phyloP scores from a whole-genome alignment of 371 early-diverging fungal genomes.

The Lichtheimia ramosa region DNA sequence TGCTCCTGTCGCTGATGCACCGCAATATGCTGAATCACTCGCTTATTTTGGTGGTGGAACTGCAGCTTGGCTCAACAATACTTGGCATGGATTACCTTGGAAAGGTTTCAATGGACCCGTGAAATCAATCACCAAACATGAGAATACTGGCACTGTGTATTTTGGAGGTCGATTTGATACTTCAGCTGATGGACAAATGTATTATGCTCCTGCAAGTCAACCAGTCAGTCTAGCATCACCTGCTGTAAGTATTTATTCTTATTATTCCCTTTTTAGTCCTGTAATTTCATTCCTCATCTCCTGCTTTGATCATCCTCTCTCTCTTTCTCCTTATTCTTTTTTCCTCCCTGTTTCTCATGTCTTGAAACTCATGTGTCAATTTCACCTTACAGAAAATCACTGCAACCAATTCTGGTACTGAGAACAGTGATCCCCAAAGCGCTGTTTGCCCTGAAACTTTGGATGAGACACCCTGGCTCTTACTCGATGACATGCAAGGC shows the following conservation, averaged over 20 bases:
- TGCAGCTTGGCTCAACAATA: slow-evolving; percentile 50
- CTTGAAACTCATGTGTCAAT: slow-evolving; percentile 7
- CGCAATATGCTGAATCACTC: slow-evolving; percentile 32
- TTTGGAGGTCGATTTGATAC: slow-evolving; percentile 50
- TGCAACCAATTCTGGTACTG: slow-evolving; percentile 28
- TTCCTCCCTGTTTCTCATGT: slow-evolving; percentile 1
- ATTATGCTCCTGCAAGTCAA: slow-evolving; percentile 42
- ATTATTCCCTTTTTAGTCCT: slow-evolving; percentile 1
- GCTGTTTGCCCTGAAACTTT: slow-evolving; percentile 46
- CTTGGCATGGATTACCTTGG: slow-evolving; percentile 57
- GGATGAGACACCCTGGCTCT: slow-evolving; percentile 57
- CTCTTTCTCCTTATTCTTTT: neutral
- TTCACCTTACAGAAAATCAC: slow-evolving; percentile 16
- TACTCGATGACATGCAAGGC: slow-evolving; percentile 65
- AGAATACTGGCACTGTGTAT: slow-evolving; percentile 19
- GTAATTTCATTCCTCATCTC: neutral
- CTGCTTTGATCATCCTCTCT: slow-evolving; percentile 1
- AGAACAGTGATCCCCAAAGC: slow-evolving; percentile 44
- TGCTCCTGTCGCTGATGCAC: slow-evolving; percentile 27
- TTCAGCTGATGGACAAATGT: slow-evolving; percentile 38
- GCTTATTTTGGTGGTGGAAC: slow-evolving; percentile 57
- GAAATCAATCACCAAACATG: slow-evolving; percentile 23
- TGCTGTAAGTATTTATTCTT: slow-evolving; percentile 21
- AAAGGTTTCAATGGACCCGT: slow-evolving; percentile 64
- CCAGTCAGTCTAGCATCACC: slow-evolving; percentile 33